phyloP scores from a whole-genome alignment of 139 green algal species.

The Chlamydomonas incerta region DNA sequence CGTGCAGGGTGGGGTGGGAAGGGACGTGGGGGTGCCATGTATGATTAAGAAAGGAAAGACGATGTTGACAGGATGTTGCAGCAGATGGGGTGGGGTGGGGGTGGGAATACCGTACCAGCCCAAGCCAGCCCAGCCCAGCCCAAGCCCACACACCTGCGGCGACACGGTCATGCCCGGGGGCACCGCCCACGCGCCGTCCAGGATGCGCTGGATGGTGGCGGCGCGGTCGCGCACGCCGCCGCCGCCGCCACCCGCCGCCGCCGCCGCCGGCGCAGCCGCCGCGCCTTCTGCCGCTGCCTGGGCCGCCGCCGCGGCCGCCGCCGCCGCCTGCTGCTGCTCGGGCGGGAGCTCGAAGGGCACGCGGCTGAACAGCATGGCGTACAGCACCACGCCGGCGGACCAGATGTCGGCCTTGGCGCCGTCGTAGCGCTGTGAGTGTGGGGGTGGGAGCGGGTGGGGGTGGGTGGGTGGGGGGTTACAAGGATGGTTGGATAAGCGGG shows the following conservation, averaged over 20 bases:
- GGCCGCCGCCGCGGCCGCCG: too few relatives aligned
- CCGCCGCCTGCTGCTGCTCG: not conserved
- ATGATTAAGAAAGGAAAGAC: too few relatives aligned
- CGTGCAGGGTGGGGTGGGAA: too few relatives aligned
- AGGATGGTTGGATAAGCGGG: too few relatives aligned
- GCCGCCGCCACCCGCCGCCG: not conserved
- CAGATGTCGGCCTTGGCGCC: constrained; percentile 80
- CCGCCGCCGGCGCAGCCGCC: not conserved
- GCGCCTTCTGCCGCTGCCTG: too few relatives aligned
- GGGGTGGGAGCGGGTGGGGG: too few relatives aligned
- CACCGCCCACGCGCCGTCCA: constrained; percentile 20
- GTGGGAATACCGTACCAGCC: too few relatives aligned
- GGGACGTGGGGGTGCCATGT: too few relatives aligned
- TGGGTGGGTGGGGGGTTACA: too few relatives aligned
- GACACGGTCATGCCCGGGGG: constrained; percentile 16
- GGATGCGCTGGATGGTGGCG: constrained; percentile 39
- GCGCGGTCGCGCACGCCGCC: constrained; percentile 19
- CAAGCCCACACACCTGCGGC: not conserved
- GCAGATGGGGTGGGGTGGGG: too few relatives aligned
- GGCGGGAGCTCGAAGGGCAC: constrained; percentile 27
- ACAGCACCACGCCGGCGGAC: constrained; percentile 83
- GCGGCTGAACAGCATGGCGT: constrained; percentile 70
- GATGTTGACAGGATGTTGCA: too few relatives aligned
- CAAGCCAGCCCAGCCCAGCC: too few relatives aligned
- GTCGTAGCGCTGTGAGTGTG: constrained; percentile 38